These are phyloP conservation scores for Pseudovirgaria hyperparasitica DNA, from an alignment of 2,329 filamentous ascomycete genomes.

Conservation along the genomic window DNA sequence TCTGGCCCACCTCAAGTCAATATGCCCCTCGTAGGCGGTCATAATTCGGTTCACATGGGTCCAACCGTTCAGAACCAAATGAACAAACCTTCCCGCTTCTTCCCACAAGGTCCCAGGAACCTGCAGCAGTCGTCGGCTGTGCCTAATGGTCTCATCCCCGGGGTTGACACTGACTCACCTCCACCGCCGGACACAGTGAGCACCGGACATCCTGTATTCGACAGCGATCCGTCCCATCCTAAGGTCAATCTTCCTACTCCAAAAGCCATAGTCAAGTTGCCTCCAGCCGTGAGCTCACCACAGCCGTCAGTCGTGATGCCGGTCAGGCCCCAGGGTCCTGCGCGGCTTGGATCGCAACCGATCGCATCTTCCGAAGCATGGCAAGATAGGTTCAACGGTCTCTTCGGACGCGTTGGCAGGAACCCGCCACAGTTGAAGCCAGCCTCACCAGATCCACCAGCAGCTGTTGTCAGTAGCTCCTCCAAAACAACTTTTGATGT, in stretches of 20 bases:
- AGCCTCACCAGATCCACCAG: constrained; percentile 26
- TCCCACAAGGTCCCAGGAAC: constrained; percentile 18
- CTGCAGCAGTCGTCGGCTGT: constrained; percentile 9
- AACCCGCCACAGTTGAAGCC: constrained; percentile 14
- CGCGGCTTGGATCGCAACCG: constrained; percentile 21
- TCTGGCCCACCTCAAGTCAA: constrained; percentile 2
- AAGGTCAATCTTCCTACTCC: constrained; percentile 58
- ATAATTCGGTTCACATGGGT: too few relatives aligned
- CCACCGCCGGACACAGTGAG: constrained; percentile 61
- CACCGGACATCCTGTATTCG: constrained; percentile 63
- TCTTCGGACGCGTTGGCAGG: constrained; percentile 45
- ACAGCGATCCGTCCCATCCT: constrained; percentile 51
- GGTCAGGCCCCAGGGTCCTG: constrained; percentile 10
- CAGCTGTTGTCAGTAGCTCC: constrained; percentile 50
- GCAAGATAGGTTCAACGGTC: constrained; percentile 74
- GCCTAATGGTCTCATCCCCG: constrained; percentile 16
- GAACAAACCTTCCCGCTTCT: constrained; percentile 28
- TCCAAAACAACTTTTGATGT: constrained; percentile 49
- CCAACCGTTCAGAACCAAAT: too few relatives aligned
- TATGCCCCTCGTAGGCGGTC: too few relatives aligned
- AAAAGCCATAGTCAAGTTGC: constrained; percentile 69
- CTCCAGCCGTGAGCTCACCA: constrained; percentile 38
- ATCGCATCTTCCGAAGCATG: constrained; percentile 41
- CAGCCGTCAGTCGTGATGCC: constrained; percentile 27
- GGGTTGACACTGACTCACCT: constrained; percentile 19